Base-by-base conservation (phyloP, 176 grass and related monocot genomes). In the Musa troglodytarum region DNA sequence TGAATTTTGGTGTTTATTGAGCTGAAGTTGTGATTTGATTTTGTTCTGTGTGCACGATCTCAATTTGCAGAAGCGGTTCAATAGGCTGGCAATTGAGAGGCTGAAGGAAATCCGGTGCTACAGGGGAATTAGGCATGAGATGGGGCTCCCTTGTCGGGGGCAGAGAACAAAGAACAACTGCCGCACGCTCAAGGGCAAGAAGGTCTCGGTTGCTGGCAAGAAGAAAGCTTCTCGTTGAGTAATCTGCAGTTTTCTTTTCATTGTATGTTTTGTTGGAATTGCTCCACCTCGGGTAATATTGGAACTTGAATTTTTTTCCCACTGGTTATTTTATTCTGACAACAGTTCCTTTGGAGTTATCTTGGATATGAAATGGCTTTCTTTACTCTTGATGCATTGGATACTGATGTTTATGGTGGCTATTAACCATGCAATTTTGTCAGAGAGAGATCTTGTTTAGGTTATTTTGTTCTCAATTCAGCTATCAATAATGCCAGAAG, bases 141-240 rank as follows among this genome's bases (percentile, higher is more conserved):
- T 92, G 63, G 92, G 86, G 20, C 82, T 96, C 6, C 92, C 92
- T 1, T 89, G 87, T 49, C 83, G 92, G 62, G 92, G 92, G 11
- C 92, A 96, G 84, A 87, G 92, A 77, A 96, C 92, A 2, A 96
- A 96, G 86, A 96, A 92, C 68, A 96, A 96, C 72, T 91, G 90
- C 86, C 84, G 94, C 82, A 93, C 94, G 16, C 87, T 93, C 10
- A 98, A 43, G 81, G 94, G 94, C 56, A 91, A 79, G 90, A 93
- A 77, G 81, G 85, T 88, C 77, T 25, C 84, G 2, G 89, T 92
- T 19, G 89, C 89, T 57, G 90, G 90, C 63, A 96, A 96, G 87
- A 92, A 79, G 89, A 90, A 10, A 43, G 43, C 76, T 15, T 16
- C 92, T 54, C 25, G 67, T 72, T 58, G 52, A 52, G 21, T 66